phyloP scores from a whole-genome alignment of 2,329 filamentous ascomycete species.

The Aspergillus ibericus region DNA sequence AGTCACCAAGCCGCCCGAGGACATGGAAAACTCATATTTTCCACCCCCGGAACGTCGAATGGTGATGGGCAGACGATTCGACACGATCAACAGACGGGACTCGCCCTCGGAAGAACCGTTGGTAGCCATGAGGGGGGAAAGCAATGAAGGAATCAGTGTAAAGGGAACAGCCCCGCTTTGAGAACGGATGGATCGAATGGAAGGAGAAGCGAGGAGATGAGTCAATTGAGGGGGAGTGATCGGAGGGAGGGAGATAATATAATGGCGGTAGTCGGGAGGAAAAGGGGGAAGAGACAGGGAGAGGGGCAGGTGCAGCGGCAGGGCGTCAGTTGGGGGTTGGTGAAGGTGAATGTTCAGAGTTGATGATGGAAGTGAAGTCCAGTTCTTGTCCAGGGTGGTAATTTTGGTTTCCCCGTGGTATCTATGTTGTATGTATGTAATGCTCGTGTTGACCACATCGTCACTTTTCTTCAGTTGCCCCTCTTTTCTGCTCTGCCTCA shows the following conservation, averaged over 20 bases:
- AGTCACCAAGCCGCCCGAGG: constrained; percentile 91
- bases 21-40: constrained; percentile 92
- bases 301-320: background rate
- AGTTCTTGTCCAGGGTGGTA: background rate
- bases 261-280: background rate
- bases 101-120: constrained; percentile 56
- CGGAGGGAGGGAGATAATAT: constrained; percentile 2
- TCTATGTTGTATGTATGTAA: background rate
- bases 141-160: background rate
- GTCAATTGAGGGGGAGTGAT: background rate
- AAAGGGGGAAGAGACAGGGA: background rate
- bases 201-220: background rate
- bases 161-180: constrained; percentile 3
- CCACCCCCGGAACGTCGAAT: constrained; percentile 93
- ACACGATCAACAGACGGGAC: constrained; percentile 71
- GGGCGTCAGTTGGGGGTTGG: background rate
- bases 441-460: background rate
- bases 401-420: constrained; percentile 7
- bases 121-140: constrained; percentile 16
- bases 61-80: constrained; percentile 92
- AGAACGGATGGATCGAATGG: background rate
- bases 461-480: background rate
- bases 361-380: background rate
- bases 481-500: background rate
- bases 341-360: background rate